Conservation (phyloP, 2,329 filamentous ascomycete genomes). For the Chalaropsis thielavioides region DNA sequence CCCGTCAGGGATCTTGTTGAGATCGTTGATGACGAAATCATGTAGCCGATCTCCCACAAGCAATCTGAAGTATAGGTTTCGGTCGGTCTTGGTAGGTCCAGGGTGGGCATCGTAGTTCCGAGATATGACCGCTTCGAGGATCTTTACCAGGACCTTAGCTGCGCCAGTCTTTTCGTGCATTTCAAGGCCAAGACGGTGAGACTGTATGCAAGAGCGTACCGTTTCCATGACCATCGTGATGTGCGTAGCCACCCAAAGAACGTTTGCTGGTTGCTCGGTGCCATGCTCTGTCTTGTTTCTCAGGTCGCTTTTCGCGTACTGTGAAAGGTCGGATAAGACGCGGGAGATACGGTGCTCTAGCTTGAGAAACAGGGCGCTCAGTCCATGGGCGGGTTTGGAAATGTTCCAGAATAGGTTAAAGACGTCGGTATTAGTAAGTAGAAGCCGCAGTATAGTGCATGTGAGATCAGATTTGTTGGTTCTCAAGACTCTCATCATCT, state of each 20-base stretch:
- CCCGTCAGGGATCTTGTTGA: slow-evolving; percentile 31
- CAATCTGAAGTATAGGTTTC: slow-evolving; percentile 36
- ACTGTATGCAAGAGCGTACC: slow-evolving; percentile 24
- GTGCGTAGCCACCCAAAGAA: slow-evolving; percentile 37
- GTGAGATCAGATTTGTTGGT: slow-evolving; percentile 34
- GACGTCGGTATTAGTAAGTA: slow-evolving; percentile 40
- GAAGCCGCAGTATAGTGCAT: slow-evolving; percentile 37
- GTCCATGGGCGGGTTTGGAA: slow-evolving; percentile 31
- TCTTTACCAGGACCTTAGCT: slow-evolving; percentile 34
- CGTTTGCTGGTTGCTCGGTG: slow-evolving; percentile 27
- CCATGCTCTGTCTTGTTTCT: background rate
- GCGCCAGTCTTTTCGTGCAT: slow-evolving; percentile 30
- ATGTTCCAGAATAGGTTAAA: slow-evolving; percentile 38
- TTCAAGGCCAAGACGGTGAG: slow-evolving; percentile 20
- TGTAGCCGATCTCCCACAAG: slow-evolving; percentile 31
- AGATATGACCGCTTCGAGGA: slow-evolving; percentile 32
- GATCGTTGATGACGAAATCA: slow-evolving; percentile 32
- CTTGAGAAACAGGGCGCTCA: slow-evolving; percentile 34
- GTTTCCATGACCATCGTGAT: slow-evolving; percentile 30
- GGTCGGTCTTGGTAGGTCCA: slow-evolving; percentile 23
- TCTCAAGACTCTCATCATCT: slow-evolving; percentile 23
- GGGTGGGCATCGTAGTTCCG: slow-evolving; percentile 28
- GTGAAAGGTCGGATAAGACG: slow-evolving; percentile 33
- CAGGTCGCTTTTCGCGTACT: slow-evolving; percentile 20
- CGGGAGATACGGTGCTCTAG: slow-evolving; percentile 34